Conservation (phyloP, 495 filamentous ascomycete genomes). For the Aspergillus ellipticus region DNA sequence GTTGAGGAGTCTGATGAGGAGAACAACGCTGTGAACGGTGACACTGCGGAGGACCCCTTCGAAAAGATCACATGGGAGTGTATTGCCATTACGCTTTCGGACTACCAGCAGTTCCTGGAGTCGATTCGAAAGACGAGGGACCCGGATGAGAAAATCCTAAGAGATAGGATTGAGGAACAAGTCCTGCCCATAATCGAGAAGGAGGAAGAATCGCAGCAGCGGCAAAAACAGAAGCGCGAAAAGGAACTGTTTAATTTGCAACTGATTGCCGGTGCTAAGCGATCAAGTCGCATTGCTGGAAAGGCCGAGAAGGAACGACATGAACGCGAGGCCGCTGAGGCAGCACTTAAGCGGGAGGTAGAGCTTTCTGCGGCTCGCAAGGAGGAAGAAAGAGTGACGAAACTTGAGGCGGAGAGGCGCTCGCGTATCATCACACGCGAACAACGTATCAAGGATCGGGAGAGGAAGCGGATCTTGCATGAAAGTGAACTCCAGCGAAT, state of each 20-base stretch:
- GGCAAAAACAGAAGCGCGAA: slow-evolving; percentile 65
- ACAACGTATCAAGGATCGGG: slow-evolving; percentile 76
- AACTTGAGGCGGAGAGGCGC: slow-evolving; percentile 72
- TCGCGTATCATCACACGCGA: slow-evolving; percentile 81
- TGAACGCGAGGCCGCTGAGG: slow-evolving; percentile 67
- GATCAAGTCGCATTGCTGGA: slow-evolving; percentile 80
- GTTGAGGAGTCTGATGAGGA: slow-evolving; percentile 54
- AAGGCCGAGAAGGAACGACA: slow-evolving; percentile 74
- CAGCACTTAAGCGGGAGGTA: slow-evolving; percentile 62
- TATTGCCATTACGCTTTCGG: slow-evolving; percentile 70
- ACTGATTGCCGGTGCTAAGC: slow-evolving; percentile 86
- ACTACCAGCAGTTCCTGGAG: slow-evolving; percentile 70
- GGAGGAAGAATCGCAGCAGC: slow-evolving; percentile 69
- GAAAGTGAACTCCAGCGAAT: slow-evolving; percentile 79
- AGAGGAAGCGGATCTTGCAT: slow-evolving; percentile 71
- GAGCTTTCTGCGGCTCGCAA: slow-evolving; percentile 65
- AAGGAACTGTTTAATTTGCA: slow-evolving; percentile 77
- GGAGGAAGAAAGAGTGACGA: slow-evolving; percentile 62
- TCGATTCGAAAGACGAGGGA: slow-evolving; percentile 71
- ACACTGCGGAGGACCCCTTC: slow-evolving; percentile 35
- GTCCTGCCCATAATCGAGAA: slow-evolving; percentile 80
- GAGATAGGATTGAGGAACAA: slow-evolving; percentile 64
- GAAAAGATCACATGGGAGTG: slow-evolving; percentile 86
- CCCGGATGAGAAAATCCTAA: slow-evolving; percentile 73
- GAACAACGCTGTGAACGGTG: slow-evolving; percentile 35